These are phyloP conservation scores for Pleurostoma richardsiae DNA, from an alignment of 2,329 filamentous ascomycete species.

Conservation along the genomic window DNA sequence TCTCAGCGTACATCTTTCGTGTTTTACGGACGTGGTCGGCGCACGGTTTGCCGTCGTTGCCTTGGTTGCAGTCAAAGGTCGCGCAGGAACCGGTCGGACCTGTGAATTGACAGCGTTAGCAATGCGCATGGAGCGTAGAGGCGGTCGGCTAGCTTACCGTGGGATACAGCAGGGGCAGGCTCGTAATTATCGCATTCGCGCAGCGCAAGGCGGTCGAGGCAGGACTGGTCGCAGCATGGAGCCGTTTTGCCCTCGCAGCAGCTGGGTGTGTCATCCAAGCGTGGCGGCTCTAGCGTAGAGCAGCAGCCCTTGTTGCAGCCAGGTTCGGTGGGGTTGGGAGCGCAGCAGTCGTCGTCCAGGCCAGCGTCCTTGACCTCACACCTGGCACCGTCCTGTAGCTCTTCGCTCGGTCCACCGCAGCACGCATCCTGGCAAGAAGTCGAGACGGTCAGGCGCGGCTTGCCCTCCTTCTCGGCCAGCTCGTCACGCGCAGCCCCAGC, in stretches of 20 bases:
- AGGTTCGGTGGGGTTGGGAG: background rate
- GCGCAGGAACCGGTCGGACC: too few species aligned
- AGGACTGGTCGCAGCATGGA: conserved; percentile 36
- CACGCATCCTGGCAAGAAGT: background rate
- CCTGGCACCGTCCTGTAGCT: background rate
- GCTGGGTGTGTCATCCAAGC: conserved; percentile 8
- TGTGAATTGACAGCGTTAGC: too few species aligned
- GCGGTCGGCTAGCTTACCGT: too few species aligned
- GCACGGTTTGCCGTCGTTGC: conserved; percentile 25
- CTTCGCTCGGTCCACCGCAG: background rate
- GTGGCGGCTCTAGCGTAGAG: background rate
- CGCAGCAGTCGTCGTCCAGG: background rate
- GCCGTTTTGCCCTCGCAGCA: conserved; percentile 35
- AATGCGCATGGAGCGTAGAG: too few species aligned
- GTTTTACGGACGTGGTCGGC: conserved; percentile 26
- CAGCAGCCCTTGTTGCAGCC: conserved; percentile 4
- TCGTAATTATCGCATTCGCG: conserved; percentile 27
- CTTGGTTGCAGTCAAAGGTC: conserved; percentile 5
- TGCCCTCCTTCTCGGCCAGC: too few species aligned
- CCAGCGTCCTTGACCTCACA: background rate
- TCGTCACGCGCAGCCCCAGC: too few species aligned
- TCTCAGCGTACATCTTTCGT: conserved; percentile 32
- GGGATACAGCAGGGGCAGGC: too few species aligned
- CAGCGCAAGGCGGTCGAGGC: conserved; percentile 36
- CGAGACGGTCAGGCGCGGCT: too few species aligned